Percentiles rank a stretch among this genome's conserved stretches.
Conservation (phyloP, 1,139 yeast species). For the Yamadazyma diddensiae region DNA sequence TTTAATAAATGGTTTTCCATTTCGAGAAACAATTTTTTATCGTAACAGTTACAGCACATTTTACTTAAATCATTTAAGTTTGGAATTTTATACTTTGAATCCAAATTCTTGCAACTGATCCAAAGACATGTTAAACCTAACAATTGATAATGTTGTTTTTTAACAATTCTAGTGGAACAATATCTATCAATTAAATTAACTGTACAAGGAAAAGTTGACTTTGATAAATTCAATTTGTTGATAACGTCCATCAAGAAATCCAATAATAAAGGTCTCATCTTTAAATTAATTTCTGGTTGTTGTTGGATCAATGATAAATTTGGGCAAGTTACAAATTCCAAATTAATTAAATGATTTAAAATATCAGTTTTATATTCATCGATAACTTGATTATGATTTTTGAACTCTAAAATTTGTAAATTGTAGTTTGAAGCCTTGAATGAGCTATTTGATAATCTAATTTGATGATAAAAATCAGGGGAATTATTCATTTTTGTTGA, state of each 20-base stretch:
- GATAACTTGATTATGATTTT: constrained; percentile 36
- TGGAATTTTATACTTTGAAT: constrained; percentile 65
- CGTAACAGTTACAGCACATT: constrained; percentile 63
- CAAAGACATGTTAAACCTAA: constrained; percentile 70
- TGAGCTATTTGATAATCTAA: constrained; percentile 30
- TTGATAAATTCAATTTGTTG: constrained; percentile 45
- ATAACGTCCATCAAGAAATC: constrained; percentile 56
- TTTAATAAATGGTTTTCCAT: constrained; percentile 68
- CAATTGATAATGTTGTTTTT: constrained; percentile 59
- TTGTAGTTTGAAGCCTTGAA: constrained; percentile 32
- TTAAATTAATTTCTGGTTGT: constrained; percentile 49
- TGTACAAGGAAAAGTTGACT: constrained; percentile 53
- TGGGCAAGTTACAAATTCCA: constrained; percentile 36
- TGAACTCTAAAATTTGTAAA: constrained; percentile 40
- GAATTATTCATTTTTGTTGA: constrained; percentile 17
- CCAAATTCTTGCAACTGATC: constrained; percentile 72
- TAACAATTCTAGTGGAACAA: constrained; percentile 48
- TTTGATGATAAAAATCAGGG: constrained; percentile 39
- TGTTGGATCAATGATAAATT: constrained; percentile 42
- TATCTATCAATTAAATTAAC: constrained; percentile 54
- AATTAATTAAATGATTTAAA: constrained; percentile 33
- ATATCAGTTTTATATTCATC: constrained; percentile 43
- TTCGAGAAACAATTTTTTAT: constrained; percentile 57
- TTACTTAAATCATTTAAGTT: constrained; percentile 52
- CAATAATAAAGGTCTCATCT: constrained; percentile 49